Evolutionary conservation across 768 basidiomycete species (phyloP).

Genomic region (Mycena maculata): DNA sequence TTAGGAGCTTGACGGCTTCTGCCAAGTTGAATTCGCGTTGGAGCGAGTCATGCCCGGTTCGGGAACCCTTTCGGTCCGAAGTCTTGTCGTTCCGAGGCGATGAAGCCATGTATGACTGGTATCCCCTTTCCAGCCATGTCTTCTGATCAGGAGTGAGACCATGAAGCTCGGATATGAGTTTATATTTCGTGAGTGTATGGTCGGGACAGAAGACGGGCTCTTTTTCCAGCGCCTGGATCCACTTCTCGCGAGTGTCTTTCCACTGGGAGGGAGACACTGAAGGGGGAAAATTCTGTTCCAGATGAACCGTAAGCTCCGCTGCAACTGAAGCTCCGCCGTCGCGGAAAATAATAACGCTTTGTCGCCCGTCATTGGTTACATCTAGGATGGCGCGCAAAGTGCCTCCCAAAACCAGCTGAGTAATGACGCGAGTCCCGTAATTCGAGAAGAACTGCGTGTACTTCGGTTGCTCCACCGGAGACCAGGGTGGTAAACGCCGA

Average conservation of each 20-base stretch:
- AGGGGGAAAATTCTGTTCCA: conserved; percentile 7
- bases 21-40: neutral
- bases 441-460: conserved; percentile 14
- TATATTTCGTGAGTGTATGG: conserved; percentile 2
- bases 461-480: neutral
- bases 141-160: neutral
- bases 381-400: neutral
- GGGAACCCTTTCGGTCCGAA: neutral
- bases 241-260: neutral
- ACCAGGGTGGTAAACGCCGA: conserved; percentile 3
- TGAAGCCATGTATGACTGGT: neutral
- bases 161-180: neutral
- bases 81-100: no score
- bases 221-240: conserved; percentile 19
- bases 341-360: neutral
- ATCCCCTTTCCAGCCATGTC: neutral
- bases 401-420: conserved; percentile 13
- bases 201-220: conserved; percentile 29
- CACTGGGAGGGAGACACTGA: neutral
- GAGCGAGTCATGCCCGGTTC: neutral
- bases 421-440: conserved; percentile 18
- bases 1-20: neutral
- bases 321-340: conserved; percentile 17
- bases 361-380: neutral
- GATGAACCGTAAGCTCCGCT: conserved; percentile 4